Conservation (phyloP, 2,329 filamentous ascomycete species). For the Diplodia sapinea region DNA sequence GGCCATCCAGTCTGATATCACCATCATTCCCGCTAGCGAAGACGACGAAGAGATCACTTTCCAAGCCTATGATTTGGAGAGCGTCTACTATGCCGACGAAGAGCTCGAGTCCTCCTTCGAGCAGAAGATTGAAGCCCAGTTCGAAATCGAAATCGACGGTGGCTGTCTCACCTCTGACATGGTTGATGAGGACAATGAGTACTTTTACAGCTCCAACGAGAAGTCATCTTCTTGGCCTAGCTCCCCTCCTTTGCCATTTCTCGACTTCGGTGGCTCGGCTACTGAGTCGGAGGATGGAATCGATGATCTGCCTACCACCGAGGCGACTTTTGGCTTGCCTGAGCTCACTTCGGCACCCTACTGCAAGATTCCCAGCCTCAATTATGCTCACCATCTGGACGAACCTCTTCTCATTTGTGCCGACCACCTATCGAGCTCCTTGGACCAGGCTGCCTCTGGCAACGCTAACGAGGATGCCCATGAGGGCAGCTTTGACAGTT, state of each 20-base stretch:
- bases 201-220: neutral
- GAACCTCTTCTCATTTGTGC: too few relatives aligned
- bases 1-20: too few relatives aligned
- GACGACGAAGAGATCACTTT: neutral
- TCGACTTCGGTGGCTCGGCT: neutral
- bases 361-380: neutral
- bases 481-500: too few relatives aligned
- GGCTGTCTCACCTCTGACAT: neutral
- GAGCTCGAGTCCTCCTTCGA: neutral
- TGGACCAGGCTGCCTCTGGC: neutral
- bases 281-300: too few relatives aligned
- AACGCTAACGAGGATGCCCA: too few relatives aligned
- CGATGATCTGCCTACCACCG: too few relatives aligned
- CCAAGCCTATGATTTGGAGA: neutral
- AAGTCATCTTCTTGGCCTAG: neutral
- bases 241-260: neutral
- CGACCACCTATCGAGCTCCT: too few relatives aligned
- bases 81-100: neutral
- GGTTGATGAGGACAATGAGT: neutral
- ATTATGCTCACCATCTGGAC: too few relatives aligned
- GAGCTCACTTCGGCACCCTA: neutral
- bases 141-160: neutral
- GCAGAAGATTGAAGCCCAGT: neutral
- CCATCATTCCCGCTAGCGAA: too few relatives aligned
- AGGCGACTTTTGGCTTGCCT: too few relatives aligned